Evolutionary conservation across 805 yeast genomes (phyloP), one percentile per base, ranked within the genome.

Genomic region (Yamadazyma laniorum): DNA sequence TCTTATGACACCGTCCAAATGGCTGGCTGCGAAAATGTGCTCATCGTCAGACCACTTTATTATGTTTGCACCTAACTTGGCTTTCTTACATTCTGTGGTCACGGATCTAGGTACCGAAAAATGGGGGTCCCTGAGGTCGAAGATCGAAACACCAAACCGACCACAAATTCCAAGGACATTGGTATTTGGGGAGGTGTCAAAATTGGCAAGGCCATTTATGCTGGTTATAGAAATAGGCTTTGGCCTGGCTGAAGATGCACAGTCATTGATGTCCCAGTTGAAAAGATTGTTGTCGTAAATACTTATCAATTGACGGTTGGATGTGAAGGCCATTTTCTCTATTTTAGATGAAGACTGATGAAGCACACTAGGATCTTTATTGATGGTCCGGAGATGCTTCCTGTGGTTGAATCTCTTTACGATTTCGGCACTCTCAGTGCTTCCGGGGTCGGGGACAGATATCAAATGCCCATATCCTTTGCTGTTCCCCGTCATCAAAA

Each of bases 351-450:
- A 35, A 25, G 45, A 37, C 30, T 54, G 62, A 12, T 13, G 33
- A 19, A 34, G 34, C 13, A 53, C 44, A 9, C 51, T 39, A 4
- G 59, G 45, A 34, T 52, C 53, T 39, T 58, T 55, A 41, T 56
- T 56, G 31, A 53, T 55, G 14, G 57, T 46, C 21, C 55, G 58
- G 38, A 85, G 57, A 53, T 82, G 89, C 48, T 80, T 81, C 35
- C 73, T 65, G 62, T 89, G 96, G 58, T 86, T 86, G 65, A 82
- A 89, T 26, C 95, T 67, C 55, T 80, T 84, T 44, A 83, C 63
- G 15, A 89, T 82, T 55, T 80, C 87, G 0, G 96, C 96, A 39
- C 73, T 66, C 17, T 71, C 56, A 7, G 6, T 6, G 9, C 9
- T 21, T 16, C 61, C 56, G 3, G 51, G 71, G 32, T 70, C 74